Evolutionary conservation across 306 rosid genomes (phyloP).

Genomic region (Macrotyloma uniflorum): DNA sequence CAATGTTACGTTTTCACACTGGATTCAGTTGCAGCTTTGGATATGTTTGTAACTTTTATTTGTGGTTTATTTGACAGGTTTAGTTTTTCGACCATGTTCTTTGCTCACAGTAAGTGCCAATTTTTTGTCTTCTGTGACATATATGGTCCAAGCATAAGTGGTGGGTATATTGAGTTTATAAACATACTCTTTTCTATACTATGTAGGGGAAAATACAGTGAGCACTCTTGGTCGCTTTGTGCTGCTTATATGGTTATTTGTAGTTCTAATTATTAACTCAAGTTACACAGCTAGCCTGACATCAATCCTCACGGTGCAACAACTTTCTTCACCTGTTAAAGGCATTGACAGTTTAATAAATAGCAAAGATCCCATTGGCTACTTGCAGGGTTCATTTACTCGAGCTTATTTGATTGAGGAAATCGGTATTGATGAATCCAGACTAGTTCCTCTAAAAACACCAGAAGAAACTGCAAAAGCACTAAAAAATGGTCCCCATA

Average conservation of each 20-base stretch:
- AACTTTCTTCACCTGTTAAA: constrained; percentile 80
- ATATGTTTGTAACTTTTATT: constrained; percentile 28
- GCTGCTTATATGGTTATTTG: constrained; percentile 87
- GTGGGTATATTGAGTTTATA: constrained; percentile 14
- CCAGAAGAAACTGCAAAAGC: constrained; percentile 72
- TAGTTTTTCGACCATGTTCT: constrained; percentile 86
- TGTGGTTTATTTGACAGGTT: constrained; percentile 59
- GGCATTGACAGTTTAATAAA: constrained; percentile 74
- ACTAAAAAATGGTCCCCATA: constrained; percentile 66
- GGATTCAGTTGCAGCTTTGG: constrained; percentile 11
- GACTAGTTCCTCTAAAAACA: constrained; percentile 71
- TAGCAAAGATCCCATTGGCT: constrained; percentile 79
- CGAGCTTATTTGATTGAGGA: constrained; percentile 69
- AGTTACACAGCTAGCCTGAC: constrained; percentile 98
- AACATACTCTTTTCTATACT: constrained; percentile 27
- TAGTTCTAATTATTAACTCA: constrained; percentile 88
- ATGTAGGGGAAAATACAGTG: constrained; percentile 84
- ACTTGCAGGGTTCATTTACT: constrained; percentile 81
- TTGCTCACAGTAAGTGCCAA: constrained; percentile 82
- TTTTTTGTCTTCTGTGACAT: constrained; percentile 32
- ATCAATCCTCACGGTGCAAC: constrained; percentile 93
- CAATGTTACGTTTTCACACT: constrained; percentile 2
- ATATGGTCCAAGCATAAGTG: neutral
- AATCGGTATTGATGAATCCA: constrained; percentile 63
- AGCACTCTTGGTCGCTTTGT: constrained; percentile 96